phyloP scores from a whole-genome alignment of 345 rosid genomes.

The Brassica carinata region DNA sequence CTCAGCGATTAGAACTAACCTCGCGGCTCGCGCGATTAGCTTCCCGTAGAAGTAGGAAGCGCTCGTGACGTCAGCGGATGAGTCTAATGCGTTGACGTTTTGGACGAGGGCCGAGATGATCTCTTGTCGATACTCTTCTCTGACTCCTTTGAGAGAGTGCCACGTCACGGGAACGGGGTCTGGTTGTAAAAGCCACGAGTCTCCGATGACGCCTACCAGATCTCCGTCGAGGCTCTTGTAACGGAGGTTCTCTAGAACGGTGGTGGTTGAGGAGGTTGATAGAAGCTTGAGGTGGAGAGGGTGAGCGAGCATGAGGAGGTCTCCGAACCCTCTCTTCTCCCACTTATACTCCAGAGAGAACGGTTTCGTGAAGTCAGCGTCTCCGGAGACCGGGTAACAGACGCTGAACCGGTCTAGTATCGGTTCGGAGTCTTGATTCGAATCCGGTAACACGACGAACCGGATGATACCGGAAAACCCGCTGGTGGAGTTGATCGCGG shows the following conservation, averaged over 20 bases:
- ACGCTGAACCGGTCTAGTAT: slow-evolving; percentile 78
- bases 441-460: slow-evolving; percentile 57
- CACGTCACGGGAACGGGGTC: slow-evolving; percentile 74
- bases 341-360: slow-evolving; percentile 77
- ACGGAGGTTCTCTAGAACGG: slow-evolving; percentile 59
- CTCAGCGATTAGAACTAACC: slow-evolving; percentile 87
- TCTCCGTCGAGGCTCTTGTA: slow-evolving; percentile 87
- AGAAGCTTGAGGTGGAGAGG: slow-evolving; percentile 79
- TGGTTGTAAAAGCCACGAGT: slow-evolving; percentile 72
- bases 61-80: slow-evolving; percentile 50
- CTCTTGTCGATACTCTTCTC: slow-evolving; percentile 52
- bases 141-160: slow-evolving; percentile 76
- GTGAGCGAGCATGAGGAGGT: slow-evolving; percentile 90
- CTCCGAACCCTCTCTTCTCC: slow-evolving; percentile 92
- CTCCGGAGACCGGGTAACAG: slow-evolving; percentile 82
- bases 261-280: slow-evolving; percentile 41
- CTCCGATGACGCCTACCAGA: slow-evolving; percentile 79
- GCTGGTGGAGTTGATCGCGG: slow-evolving; percentile 42
- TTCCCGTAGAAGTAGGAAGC: slow-evolving; percentile 87
- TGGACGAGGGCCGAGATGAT: slow-evolving; percentile 65
- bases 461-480: slow-evolving; percentile 70
- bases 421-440: slow-evolving; percentile 48
- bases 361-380: slow-evolving; percentile 66
- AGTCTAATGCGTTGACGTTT: slow-evolving; percentile 63
- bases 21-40: slow-evolving; percentile 81